A percentile compares a stretch with the other conserved stretches of the same genome.
phyloP scores from a whole-genome alignment of 495 filamentous ascomycete species.

The Podospora comata region DNA sequence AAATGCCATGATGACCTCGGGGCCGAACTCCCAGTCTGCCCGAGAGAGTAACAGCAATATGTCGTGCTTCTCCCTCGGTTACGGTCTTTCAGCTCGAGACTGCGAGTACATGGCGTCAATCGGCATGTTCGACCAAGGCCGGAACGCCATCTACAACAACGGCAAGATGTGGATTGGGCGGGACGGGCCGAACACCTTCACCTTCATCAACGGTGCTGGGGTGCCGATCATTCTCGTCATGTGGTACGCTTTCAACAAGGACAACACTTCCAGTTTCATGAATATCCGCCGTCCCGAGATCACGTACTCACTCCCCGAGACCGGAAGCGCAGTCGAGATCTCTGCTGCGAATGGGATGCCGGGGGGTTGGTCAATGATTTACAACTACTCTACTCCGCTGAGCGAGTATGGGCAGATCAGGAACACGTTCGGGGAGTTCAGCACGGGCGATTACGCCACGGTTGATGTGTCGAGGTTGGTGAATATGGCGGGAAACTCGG shows the following conservation, averaged over 20 bases:
- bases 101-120: slow-evolving; percentile 30
- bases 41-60: background rate
- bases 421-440: slow-evolving; percentile 43
- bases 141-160: slow-evolving; percentile 21
- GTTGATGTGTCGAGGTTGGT: slow-evolving; percentile 39
- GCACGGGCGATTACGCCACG: slow-evolving; percentile 28
- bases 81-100: slow-evolving; percentile 25
- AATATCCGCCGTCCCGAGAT: slow-evolving; percentile 26
- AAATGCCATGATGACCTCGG: background rate
- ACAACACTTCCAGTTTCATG: slow-evolving; percentile 28
- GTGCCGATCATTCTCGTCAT: slow-evolving; percentile 26
- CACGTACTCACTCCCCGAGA: slow-evolving; percentile 29
- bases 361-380: slow-evolving; percentile 33
- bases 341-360: slow-evolving; percentile 29
- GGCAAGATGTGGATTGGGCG: slow-evolving; percentile 28
- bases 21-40: background rate
- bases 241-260: slow-evolving; percentile 20
- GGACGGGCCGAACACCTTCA: slow-evolving; percentile 30
- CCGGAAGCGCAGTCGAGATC: slow-evolving; percentile 19
- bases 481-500: slow-evolving; percentile 38
- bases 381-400: slow-evolving; percentile 29
- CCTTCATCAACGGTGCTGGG: slow-evolving; percentile 29
- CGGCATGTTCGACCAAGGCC: slow-evolving; percentile 29
- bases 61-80: slow-evolving; percentile 11
- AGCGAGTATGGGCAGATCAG: slow-evolving; percentile 33